A percentile compares a stretch with the other conserved stretches of the same genome.
These are phyloP conservation scores for Globisporangium rhizosaccharum DNA, from an alignment of 352 stramenopile genomes.

Conservation along the genomic window DNA sequence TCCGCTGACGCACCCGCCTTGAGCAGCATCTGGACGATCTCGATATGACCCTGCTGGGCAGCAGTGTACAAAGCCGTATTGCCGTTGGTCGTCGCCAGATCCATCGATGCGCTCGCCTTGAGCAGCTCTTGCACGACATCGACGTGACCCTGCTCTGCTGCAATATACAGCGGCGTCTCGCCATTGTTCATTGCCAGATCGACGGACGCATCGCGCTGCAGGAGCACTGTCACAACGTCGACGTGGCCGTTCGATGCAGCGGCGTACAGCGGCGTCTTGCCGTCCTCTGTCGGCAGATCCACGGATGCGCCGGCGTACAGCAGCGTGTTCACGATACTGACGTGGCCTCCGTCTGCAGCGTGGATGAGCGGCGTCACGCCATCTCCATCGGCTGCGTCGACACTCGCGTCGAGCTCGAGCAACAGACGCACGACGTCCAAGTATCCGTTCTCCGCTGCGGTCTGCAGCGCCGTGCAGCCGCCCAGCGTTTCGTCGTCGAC, in stretches of 20 bases:
- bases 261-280: conserved; percentile 2
- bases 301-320: conserved; percentile 34
- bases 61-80: conserved; percentile 34
- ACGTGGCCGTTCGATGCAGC: conserved; percentile 1
- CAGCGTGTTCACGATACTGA: conserved; percentile 34
- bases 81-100: conserved; percentile 25
- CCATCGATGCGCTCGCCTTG: conserved; percentile 24
- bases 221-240: conserved; percentile 32
- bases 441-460: conserved; percentile 33
- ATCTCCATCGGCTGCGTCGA: conserved; percentile 28
- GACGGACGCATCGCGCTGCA: conserved; percentile 37
- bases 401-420: conserved; percentile 27
- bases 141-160: conserved; percentile 29
- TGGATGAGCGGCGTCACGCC: conserved; percentile 38
- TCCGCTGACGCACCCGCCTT: too few species aligned
- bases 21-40: conserved; percentile 31
- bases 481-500: too few species aligned
- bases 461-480: conserved; percentile 26
- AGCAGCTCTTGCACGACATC: conserved; percentile 30
- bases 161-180: conserved; percentile 42
- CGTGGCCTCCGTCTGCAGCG: conserved; percentile 36
- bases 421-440: conserved; percentile 29
- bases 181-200: conserved; percentile 33
- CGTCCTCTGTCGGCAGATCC: conserved; percentile 28
- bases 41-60: conserved; percentile 32